Evolutionary conservation across 2,329 filamentous ascomycete genomes (phyloP).

Genomic region (Fusarium paranaense): DNA sequence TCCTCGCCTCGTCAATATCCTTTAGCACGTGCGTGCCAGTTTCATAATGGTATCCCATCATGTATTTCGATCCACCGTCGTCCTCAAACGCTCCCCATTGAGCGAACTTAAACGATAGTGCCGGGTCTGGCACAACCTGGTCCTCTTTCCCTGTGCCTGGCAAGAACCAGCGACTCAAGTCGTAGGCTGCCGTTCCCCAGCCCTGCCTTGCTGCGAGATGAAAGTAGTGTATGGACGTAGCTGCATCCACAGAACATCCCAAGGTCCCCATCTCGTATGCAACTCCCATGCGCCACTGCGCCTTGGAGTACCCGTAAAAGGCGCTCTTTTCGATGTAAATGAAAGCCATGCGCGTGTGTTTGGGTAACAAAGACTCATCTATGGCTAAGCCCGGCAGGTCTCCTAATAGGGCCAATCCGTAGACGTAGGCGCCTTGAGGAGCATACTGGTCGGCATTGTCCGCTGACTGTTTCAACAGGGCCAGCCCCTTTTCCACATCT

Average conservation of each 20-base stretch:
- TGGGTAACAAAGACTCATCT: neutral
- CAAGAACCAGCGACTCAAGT: neutral
- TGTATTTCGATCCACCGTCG: neutral
- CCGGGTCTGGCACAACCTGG: neutral
- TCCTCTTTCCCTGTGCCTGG: neutral
- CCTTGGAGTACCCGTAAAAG: neutral
- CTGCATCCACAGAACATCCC: neutral
- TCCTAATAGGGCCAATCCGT: neutral
- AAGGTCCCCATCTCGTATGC: neutral
- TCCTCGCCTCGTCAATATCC: neutral
- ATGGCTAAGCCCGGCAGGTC: neutral
- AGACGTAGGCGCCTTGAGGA: neutral
- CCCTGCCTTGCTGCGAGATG: neutral
- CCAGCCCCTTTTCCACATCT: neutral
- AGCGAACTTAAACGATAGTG: neutral
- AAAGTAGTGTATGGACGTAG: neutral
- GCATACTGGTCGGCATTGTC: neutral
- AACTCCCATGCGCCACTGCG: neutral
- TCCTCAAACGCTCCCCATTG: neutral
- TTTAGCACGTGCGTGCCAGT: neutral
- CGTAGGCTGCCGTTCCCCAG: neutral
- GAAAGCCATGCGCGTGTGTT: neutral
- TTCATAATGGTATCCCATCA: neutral
- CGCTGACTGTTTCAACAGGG: neutral
- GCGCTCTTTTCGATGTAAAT: neutral